A percentile compares a stretch with the other conserved stretches of the same genome.
Evolutionary conservation across 2,329 filamentous ascomycete genomes (phyloP).

Genomic region (Epichloe festucae): DNA sequence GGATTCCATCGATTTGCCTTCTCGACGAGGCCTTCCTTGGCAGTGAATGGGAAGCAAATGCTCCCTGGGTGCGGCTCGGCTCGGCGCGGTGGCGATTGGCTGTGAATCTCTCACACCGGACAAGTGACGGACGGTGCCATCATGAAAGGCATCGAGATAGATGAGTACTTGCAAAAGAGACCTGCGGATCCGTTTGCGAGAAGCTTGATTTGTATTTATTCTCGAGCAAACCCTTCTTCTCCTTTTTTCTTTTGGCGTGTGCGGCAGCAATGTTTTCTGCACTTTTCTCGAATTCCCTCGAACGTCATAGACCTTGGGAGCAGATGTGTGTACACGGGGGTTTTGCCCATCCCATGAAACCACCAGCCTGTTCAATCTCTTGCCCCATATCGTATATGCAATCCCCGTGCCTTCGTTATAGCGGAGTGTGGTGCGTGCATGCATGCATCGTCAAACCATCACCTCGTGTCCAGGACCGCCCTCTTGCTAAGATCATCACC

Average conservation of each 20-base stretch:
- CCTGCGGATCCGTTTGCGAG: constrained; percentile 16
- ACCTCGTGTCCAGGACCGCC: constrained; percentile 17
- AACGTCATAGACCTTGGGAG: too few species aligned
- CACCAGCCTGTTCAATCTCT: too few species aligned
- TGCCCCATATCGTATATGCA: too few species aligned
- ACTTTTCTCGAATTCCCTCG: too few species aligned
- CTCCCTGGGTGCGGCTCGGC: constrained; percentile 19
- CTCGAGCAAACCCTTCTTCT: neutral
- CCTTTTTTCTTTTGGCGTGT: too few species aligned
- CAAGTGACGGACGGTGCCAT: constrained; percentile 12
- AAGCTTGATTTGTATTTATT: constrained; percentile 23
- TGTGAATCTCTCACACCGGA: constrained; percentile 14
- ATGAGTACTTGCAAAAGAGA: constrained; percentile 12
- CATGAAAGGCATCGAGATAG: constrained; percentile 16
- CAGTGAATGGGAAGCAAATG: constrained; percentile 14
- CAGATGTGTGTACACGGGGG: too few species aligned
- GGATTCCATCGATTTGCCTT: too few species aligned
- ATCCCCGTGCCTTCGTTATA: too few species aligned
- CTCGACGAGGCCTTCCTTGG: too few species aligned
- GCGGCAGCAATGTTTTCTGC: neutral
- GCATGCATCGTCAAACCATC: neutral
- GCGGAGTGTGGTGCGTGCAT: neutral
- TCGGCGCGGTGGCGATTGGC: constrained; percentile 18
- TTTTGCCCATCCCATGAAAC: too few species aligned
- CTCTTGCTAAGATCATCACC: constrained; percentile 42